Evolutionary conservation across 2,329 filamentous ascomycete genomes (phyloP).

Genomic region (Apiospora pterosperma): DNA sequence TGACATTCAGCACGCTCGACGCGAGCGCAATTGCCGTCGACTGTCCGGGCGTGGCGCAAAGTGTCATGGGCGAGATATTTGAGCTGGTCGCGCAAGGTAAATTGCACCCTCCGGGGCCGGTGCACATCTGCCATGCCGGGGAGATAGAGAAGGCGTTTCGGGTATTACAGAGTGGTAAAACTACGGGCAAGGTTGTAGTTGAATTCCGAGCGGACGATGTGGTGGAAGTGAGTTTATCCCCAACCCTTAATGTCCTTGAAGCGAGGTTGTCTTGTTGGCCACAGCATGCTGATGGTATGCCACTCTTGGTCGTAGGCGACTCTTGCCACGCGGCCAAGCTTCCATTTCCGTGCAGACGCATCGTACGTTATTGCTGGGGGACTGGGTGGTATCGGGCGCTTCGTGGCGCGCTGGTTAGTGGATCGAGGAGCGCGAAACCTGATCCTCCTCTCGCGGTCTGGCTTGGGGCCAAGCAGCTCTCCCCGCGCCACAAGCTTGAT

Average conservation of each 20-base stretch:
- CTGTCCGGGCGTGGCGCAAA: background rate
- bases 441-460: background rate
- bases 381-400: slow-evolving; percentile 24
- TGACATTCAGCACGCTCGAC: background rate
- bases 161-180: slow-evolving; percentile 13
- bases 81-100: slow-evolving; percentile 11
- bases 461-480: too few species aligned
- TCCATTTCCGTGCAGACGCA: slow-evolving; percentile 11
- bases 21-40: slow-evolving; percentile 11
- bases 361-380: slow-evolving; percentile 26
- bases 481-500: background rate
- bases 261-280: background rate
- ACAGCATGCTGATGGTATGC: too few species aligned
- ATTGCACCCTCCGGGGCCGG: slow-evolving; percentile 14
- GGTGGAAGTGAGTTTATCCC: background rate
- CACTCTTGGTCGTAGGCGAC: background rate
- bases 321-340: background rate
- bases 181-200: background rate
- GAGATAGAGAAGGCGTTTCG: slow-evolving; percentile 20
- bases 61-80: background rate
- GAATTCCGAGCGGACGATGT: background rate
- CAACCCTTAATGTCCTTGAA: background rate
- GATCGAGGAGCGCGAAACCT: background rate
- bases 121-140: slow-evolving; percentile 17
- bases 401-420: slow-evolving; percentile 11